These are phyloP conservation scores for Exophiala phaeomuriformis DNA, from an alignment of 2,329 filamentous ascomycete species.

Conservation along the genomic window DNA sequence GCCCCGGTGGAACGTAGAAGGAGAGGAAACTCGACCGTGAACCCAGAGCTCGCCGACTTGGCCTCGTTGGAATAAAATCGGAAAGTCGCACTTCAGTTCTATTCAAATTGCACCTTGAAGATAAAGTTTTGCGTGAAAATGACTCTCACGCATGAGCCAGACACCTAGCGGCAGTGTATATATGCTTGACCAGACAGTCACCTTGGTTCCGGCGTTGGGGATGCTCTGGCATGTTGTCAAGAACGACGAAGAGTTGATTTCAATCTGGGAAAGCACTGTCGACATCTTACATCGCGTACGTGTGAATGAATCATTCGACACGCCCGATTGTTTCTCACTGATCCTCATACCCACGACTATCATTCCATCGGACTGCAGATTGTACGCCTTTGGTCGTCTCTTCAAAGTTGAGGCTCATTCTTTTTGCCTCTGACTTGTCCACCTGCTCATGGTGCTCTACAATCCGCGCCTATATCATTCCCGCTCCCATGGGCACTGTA, in stretches of 20 bases:
- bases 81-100: conserved; percentile 5
- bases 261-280: not conserved
- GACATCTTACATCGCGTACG: not conserved
- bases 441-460: too few species aligned
- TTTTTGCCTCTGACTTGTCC: too few species aligned
- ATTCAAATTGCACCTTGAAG: conserved; percentile 15
- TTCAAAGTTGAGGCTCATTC: too few species aligned
- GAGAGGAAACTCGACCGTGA: conserved; percentile 43
- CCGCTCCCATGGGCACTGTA: too few species aligned
- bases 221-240: not conserved
- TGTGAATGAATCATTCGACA: not conserved
- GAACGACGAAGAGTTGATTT: not conserved
- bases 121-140: not conserved
- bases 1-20: conserved; percentile 48
- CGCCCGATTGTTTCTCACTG: not conserved
- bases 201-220: not conserved
- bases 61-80: conserved; percentile 58
- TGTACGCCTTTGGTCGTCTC: not conserved
- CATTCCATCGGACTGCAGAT: not conserved
- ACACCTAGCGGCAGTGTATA: conserved; percentile 6
- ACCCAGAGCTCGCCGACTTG: conserved; percentile 53
- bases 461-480: too few species aligned
- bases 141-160: too few species aligned
- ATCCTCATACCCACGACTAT: not conserved
- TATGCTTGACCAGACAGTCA: conserved; percentile 2